phyloP scores from a whole-genome alignment of 2,329 filamentous ascomycete species.

The Trichoderma atrobrunneum region DNA sequence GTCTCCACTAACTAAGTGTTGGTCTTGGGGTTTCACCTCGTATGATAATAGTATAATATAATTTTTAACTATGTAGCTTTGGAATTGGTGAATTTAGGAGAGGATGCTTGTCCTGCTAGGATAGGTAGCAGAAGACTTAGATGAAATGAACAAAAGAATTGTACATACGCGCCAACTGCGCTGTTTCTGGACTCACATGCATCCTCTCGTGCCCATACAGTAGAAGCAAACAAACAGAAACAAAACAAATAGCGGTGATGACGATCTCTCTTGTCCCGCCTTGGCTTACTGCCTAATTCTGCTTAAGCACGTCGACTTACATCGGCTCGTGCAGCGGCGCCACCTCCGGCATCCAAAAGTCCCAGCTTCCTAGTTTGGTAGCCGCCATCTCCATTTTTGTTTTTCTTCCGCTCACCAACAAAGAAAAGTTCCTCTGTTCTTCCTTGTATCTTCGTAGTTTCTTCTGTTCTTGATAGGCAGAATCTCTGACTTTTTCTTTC shows the following conservation, averaged over 20 bases:
- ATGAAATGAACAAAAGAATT: background rate
- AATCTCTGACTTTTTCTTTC: background rate
- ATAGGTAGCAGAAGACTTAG: background rate
- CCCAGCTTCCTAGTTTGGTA: conserved; percentile 14
- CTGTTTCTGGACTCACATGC: background rate
- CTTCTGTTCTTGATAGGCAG: background rate
- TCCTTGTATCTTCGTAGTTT: background rate
- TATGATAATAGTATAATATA: background rate
- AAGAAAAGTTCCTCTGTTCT: background rate
- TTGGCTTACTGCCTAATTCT: background rate
- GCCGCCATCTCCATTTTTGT: background rate
- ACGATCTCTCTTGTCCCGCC: background rate
- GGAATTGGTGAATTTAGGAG: background rate
- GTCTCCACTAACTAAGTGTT: conserved; percentile 19
- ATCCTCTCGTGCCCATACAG: background rate
- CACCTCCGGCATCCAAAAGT: conserved; percentile 15
- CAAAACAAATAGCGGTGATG: background rate
- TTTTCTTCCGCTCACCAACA: too few relatives aligned
- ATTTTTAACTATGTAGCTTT: background rate
- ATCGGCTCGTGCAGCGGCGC: background rate
- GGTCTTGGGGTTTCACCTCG: background rate
- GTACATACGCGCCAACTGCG: background rate
- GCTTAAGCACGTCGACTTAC: background rate
- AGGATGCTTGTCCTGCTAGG: background rate
- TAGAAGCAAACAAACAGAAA: background rate